Evolutionary conservation across 78 protist species (phyloP).

Genomic region (Pigoraptor vietnamica): DNA sequence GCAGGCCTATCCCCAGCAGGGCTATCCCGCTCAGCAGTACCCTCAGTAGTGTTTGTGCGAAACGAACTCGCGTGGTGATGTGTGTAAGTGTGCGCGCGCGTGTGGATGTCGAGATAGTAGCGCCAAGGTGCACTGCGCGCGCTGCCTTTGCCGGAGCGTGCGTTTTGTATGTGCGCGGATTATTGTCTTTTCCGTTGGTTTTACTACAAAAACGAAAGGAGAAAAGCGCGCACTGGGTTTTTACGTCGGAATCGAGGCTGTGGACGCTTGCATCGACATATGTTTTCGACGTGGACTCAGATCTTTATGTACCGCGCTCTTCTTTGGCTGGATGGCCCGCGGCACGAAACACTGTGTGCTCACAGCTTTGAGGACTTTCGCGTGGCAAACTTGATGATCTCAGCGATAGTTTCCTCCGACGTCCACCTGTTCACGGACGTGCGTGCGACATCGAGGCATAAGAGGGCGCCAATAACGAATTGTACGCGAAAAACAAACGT

Average conservation of each 20-base stretch:
- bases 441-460: too few relatives aligned
- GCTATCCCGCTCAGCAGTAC: neutral
- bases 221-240: too few relatives aligned
- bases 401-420: neutral
- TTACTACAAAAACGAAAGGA: too few relatives aligned
- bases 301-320: too few relatives aligned
- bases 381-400: neutral
- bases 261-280: too few relatives aligned
- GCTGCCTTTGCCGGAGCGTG: neutral
- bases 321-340: too few relatives aligned
- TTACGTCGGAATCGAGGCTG: too few relatives aligned
- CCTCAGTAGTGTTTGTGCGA: neutral
- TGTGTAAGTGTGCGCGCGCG: neutral
- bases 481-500: neutral
- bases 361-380: neutral
- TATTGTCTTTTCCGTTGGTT: too few relatives aligned
- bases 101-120: too few relatives aligned
- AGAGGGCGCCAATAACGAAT: too few relatives aligned
- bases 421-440: neutral
- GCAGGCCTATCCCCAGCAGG: neutral
- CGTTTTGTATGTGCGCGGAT: neutral
- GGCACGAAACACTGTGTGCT: too few relatives aligned
- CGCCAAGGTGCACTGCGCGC: neutral
- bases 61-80: neutral
- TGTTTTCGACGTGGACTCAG: too few relatives aligned